These are phyloP conservation scores for Ascodesmis nigricans DNA, from an alignment of 495 filamentous ascomycete genomes.

Conservation along the genomic window DNA sequence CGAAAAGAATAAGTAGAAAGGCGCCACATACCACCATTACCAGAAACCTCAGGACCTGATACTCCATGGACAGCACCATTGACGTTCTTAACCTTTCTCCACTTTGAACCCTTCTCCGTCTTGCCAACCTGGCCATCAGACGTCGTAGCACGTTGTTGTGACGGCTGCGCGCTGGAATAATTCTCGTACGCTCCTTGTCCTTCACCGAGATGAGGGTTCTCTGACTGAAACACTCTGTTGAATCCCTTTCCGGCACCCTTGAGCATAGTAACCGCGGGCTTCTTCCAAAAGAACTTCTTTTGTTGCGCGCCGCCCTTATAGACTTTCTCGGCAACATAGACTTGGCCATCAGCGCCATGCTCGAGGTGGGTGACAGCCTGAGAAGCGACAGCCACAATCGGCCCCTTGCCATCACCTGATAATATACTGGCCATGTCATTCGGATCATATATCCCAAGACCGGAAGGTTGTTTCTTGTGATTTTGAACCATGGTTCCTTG, in stretches of 20 bases:
- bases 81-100: too few relatives aligned
- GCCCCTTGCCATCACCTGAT: too few relatives aligned
- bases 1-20: neutral
- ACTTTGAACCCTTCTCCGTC: too few relatives aligned
- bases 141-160: too few relatives aligned
- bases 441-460: conserved; percentile 57
- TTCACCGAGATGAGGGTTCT: too few relatives aligned
- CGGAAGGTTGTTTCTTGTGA: conserved; percentile 42
- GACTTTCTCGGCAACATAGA: conserved; percentile 62
- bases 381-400: too few relatives aligned
- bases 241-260: conserved; percentile 87
- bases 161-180: too few relatives aligned
- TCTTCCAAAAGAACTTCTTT: conserved; percentile 94
- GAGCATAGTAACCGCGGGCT: conserved; percentile 73
- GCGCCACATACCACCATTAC: conserved; percentile 7
- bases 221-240: conserved; percentile 28
- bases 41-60: conserved; percentile 8
- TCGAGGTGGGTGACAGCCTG: too few relatives aligned
- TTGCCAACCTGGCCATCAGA: too few relatives aligned
- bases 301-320: conserved; percentile 15
- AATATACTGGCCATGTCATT: conserved; percentile 10
- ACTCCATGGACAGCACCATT: conserved; percentile 11
- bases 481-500: conserved; percentile 67
- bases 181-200: too few relatives aligned
- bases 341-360: conserved; percentile 35